Evolutionary conservation across 352 stramenopile species (phyloP).

Genomic region (Globisporangium canariense): DNA sequence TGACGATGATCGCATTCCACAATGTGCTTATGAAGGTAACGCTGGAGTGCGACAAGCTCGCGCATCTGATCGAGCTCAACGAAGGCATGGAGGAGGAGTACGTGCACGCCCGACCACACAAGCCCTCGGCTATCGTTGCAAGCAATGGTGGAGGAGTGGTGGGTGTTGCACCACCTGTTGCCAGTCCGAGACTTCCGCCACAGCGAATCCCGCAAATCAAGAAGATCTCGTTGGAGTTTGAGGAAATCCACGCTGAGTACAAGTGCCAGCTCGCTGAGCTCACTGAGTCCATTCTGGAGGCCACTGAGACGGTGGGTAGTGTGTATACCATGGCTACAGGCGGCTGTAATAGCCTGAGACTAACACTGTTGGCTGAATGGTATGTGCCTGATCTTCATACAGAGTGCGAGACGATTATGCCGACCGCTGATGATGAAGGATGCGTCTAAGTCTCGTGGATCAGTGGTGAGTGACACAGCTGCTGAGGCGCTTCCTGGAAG

Average conservation of each 20-base stretch:
- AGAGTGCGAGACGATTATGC: slow-evolving; percentile 15
- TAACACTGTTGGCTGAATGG: not conserved
- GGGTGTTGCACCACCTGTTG: not conserved
- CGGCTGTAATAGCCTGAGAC: not conserved
- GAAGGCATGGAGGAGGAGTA: slow-evolving; percentile 33
- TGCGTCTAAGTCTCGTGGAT: slow-evolving; percentile 12
- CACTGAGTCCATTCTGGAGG: slow-evolving; percentile 52
- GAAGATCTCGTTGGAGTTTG: slow-evolving; percentile 54
- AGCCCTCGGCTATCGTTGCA: not conserved
- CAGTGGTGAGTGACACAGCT: slow-evolving; percentile 8
- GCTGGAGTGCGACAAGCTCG: slow-evolving; percentile 26
- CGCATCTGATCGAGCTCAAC: slow-evolving; percentile 42
- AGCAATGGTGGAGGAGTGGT: not conserved
- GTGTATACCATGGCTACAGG: not conserved
- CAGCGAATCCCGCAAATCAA: slow-evolving; percentile 39
- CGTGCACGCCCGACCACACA: slow-evolving; percentile 2
- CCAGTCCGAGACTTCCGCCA: not conserved
- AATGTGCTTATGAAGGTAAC: slow-evolving; percentile 36
- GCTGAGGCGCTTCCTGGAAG: too few relatives aligned
- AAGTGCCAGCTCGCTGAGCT: slow-evolving; percentile 53
- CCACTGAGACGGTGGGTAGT: slow-evolving; percentile 26
- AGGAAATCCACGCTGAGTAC: slow-evolving; percentile 38
- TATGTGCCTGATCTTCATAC: not conserved
- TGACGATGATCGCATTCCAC: slow-evolving; percentile 47
- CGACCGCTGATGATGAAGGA: slow-evolving; percentile 10